Evolutionary conservation across 140 eudicot species (phyloP), one percentile per base, ranked within the genome.

Genomic region (Oenanthe javanica): DNA sequence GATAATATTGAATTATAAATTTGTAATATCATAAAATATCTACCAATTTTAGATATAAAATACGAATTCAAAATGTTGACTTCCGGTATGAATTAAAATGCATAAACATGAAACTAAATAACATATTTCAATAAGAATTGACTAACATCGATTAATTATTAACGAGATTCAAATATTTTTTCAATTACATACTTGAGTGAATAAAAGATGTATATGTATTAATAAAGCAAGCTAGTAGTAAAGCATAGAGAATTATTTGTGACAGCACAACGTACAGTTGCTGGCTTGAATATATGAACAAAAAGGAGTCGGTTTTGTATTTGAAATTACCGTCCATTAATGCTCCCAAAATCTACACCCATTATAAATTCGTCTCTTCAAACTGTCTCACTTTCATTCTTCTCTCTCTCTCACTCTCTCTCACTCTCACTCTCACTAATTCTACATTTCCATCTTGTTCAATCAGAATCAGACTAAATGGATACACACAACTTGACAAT

Each of bases 401-500:
- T 15, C 74, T 69, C 74, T 13, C 73, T 31, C 73, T 64, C 46
- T 38, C 49, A 4, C 48, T 43, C 52, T 72, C 31, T 15, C 27
- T 18, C 9, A 1, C 9, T 70, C 23, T 70, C 2, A 31, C 36
- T 0, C 36, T 0, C 36, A 31, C 36, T 31, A 31, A 31, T 31
- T 31, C 36, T 31, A 31, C 36, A 31, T 31, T 31, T 31, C 36
- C 36, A 31, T 31, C 36, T 31, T 31, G 36, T 31, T 31, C 36
- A 31, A 31, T 0, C 14, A 66, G 3, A 15, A 5, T 19, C 76
- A 19, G 18, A n/a, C n/a, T 6, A 6, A 6, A 31, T 81, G 87
- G 83, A 82, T 50, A 79, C 80, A 52, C 64, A 66, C 21, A 69
- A 72, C 40, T 43, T 83, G 15, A 36, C 21, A 27, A 10, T 89